Evolutionary conservation across 208 protist species (phyloP).

Genomic region (Naegleria gruberi): DNA sequence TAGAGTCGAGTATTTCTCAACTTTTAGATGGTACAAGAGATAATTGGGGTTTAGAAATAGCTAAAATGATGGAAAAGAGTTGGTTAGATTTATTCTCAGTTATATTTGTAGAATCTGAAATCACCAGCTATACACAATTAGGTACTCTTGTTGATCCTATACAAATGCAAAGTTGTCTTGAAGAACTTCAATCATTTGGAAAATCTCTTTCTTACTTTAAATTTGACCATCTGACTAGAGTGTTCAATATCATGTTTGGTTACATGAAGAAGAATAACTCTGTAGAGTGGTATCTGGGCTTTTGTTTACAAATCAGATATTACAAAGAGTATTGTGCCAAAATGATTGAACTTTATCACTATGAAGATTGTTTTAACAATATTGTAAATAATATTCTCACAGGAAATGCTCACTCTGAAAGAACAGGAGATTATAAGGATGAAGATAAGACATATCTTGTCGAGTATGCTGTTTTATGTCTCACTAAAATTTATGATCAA

Average conservation of each 20-base stretch:
- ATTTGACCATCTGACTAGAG: background rate
- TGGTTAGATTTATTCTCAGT: background rate
- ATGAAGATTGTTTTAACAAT: background rate
- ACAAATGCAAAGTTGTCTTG: background rate
- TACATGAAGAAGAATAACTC: slow-evolving; percentile 13
- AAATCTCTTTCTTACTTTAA: slow-evolving; percentile 9
- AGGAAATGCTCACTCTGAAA: background rate
- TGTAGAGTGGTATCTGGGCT: background rate
- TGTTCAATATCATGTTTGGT: background rate
- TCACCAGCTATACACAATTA: background rate
- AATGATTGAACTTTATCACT: background rate
- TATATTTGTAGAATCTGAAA: background rate
- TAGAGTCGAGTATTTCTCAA: background rate
- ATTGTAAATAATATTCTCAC: slow-evolving; percentile 1
- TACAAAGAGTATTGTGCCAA: slow-evolving; percentile 15
- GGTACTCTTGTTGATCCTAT: background rate
- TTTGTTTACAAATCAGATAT: slow-evolving; percentile 13
- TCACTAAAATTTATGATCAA: background rate
- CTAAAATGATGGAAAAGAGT: background rate
- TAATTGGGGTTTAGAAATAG: background rate
- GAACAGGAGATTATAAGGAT: background rate
- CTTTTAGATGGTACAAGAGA: background rate
- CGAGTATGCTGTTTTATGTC: background rate
- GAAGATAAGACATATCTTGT: slow-evolving; percentile 18
- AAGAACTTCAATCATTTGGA: background rate